These are phyloP conservation scores for Cystobasidium pallidum DNA, from an alignment of 1,284 basidiomycete species.

Conservation along the genomic window DNA sequence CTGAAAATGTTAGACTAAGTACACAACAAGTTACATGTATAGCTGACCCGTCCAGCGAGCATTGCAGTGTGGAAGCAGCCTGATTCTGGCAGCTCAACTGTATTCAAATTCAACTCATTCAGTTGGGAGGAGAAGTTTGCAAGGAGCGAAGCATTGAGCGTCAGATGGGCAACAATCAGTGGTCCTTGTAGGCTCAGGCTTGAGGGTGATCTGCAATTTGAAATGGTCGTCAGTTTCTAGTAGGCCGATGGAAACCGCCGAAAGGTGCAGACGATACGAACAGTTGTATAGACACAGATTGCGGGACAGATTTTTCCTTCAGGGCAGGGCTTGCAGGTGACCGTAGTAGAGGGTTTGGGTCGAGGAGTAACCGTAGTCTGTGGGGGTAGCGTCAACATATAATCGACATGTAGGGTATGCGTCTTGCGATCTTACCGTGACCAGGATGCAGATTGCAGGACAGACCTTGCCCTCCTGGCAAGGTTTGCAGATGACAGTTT, in stretches of 20 bases:
- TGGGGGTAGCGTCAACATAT: background rate
- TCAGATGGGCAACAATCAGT: conserved; percentile 6
- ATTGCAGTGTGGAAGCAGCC: too few species aligned
- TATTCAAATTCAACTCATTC: too few species aligned
- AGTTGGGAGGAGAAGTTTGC: too few species aligned
- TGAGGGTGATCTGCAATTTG: background rate
- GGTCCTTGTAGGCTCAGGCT: background rate
- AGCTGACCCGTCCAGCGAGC: too few species aligned
- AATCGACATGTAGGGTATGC: background rate
- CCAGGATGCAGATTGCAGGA: background rate
- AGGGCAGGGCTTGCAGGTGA: background rate
- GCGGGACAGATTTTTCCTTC: background rate
- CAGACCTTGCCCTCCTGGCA: background rate
- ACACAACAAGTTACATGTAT: too few species aligned
- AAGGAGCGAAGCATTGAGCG: conserved; percentile 6
- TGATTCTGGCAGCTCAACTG: too few species aligned
- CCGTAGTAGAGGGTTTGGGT: background rate
- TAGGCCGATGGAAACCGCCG: background rate
- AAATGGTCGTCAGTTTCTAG: background rate
- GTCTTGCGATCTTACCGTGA: background rate
- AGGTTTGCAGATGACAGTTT: background rate
- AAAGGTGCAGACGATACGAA: background rate
- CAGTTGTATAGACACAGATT: background rate
- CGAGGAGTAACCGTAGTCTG: background rate
- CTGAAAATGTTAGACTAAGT: too few species aligned